These are phyloP conservation scores for Nemania sp. DNA, from an alignment of 2,329 filamentous ascomycete genomes.

Conservation along the genomic window DNA sequence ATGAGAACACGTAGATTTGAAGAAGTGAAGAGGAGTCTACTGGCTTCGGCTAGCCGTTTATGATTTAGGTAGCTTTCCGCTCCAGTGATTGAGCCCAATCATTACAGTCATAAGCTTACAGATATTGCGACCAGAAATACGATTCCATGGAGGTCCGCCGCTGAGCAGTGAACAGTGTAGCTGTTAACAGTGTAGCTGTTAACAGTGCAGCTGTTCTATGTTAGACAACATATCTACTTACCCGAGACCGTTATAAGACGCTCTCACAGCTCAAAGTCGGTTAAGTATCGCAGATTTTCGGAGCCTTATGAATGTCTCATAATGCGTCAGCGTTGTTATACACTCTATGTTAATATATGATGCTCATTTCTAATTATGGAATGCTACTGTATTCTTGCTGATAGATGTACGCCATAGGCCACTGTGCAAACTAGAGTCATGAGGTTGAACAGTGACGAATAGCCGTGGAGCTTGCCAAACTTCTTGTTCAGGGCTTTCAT, in stretches of 20 bases:
- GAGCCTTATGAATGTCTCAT: not conserved
- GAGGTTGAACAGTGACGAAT: slow-evolving; percentile 80
- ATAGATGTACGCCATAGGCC: slow-evolving; percentile 77
- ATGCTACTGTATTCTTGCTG: slow-evolving; percentile 58
- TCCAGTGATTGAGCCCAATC: not conserved
- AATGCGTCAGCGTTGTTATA: not conserved
- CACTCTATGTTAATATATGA: not conserved
- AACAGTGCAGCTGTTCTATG: too few species aligned
- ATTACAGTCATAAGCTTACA: slow-evolving; percentile 6
- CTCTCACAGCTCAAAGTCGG: not conserved
- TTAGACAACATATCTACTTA: too few species aligned
- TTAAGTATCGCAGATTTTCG: not conserved
- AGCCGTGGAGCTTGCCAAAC: slow-evolving; percentile 79
- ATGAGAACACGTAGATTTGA: slow-evolving; percentile 47
- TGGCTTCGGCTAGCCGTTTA: slow-evolving; percentile 38
- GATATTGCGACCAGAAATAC: too few species aligned
- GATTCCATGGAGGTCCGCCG: slow-evolving; percentile 6
- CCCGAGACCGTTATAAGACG: not conserved
- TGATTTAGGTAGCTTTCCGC: slow-evolving; percentile 20
- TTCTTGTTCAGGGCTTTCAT: slow-evolving; percentile 79
- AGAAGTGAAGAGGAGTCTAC: slow-evolving; percentile 51
- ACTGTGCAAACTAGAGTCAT: slow-evolving; percentile 69
- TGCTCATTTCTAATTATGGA: not conserved
- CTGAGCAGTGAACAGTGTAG: not conserved
- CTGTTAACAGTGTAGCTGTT: too few species aligned